Evolutionary conservation across 768 basidiomycete genomes (phyloP), one percentile per base, ranked within the genome.

Genomic region (Kwoniella newhampshirensis): DNA sequence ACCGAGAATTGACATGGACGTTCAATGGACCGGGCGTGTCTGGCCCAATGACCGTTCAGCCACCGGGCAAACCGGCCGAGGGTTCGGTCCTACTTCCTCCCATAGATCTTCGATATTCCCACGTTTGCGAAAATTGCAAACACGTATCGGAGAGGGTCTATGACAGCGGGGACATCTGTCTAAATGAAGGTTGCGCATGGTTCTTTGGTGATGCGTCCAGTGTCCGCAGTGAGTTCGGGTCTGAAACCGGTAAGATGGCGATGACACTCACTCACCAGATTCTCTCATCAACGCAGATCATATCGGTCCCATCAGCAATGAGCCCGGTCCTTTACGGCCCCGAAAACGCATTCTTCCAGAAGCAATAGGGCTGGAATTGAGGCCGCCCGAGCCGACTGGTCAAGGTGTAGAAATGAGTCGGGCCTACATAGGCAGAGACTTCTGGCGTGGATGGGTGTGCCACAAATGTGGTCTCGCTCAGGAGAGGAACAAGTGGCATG

Each of bases 401-500:
- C 21, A 32, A 8, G 25, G 37, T 2, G 21, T 43, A 28, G 54
- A 37, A 26, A 28, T 43, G 20, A 58, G 47, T 26, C 44, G 51
- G 18, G 23, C 20, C 1, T 40, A 60, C 4, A 54, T 59, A 12
- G 73, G 73, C 11, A 48, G 54, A 27, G 64, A 70, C 7, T 69
- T 51, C 54, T 75, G 73, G 73, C 42, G 54, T 39, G 73, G 64
- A 5, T 73, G 67, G 67, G 65, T 63, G 18, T 75, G 73, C 36
- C 23, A 53, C 4, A 45, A 60, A 44, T 75, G 73, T 39, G 64
- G 66, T 2, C 57, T 56, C 41, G 71, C 73, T 18, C 57, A 68
- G 18, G 71, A 75, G 44, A 26, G 73, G 27, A 37, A 47, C 18
- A 54, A 57, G 17, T 75, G 73, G 73, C 25, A 45, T 37, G 71